Base-by-base conservation (phyloP, 768 basidiomycete genomes). In the Panaeolus papilionaceus region DNA sequence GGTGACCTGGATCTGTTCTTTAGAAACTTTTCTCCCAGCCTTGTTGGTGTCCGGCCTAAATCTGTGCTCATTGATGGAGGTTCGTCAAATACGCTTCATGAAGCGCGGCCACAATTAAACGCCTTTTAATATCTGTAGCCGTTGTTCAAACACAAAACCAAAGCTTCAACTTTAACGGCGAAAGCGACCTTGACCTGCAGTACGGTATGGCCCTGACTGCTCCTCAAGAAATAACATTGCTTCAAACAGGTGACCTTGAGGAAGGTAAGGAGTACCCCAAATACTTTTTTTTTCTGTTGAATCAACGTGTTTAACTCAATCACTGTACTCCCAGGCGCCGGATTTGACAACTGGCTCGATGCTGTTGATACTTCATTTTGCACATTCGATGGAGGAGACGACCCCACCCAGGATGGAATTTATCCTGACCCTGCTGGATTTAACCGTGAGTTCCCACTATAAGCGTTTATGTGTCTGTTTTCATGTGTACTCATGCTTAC, bases 141-240 rank as follows among this genome's bases (percentile, higher is more conserved):
- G 77, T 83, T 38, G 78, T 82, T 8, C 86, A 88, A 72, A 82
- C 81, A 3, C 66, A 65, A 6, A 63, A 80, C 45, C 73, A 76
- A 68, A 78, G 82, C 58, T 85, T 87, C 70, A 70, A 77, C n/a
- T 79, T 79, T 73, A 87, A 86, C 68, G 87, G 83, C 61, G 88
- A 89, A 72, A 84, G 86, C 23, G 79, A 87, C 69, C 79, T 89
- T 18, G 88, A 89, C 74, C 78, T 89, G 11, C 76, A 88, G 75
- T 88, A 86, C 64, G 82, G 81, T 39, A 86, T 89, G 86, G 75
- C 78, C 9, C 78, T 88, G 12, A 80, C 80, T 4, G 75, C 71
- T 10, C 73, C 76, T 11, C 83, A 84, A 68, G 68, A 72, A 64
- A 80, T 33, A 33, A 33, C 33, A 33, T 33, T 33, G 5, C 33